Percentiles rank a stretch among this genome's conserved stretches.
Conservation (phyloP, 305 asterid species). For the Fraxinus ornus region DNA sequence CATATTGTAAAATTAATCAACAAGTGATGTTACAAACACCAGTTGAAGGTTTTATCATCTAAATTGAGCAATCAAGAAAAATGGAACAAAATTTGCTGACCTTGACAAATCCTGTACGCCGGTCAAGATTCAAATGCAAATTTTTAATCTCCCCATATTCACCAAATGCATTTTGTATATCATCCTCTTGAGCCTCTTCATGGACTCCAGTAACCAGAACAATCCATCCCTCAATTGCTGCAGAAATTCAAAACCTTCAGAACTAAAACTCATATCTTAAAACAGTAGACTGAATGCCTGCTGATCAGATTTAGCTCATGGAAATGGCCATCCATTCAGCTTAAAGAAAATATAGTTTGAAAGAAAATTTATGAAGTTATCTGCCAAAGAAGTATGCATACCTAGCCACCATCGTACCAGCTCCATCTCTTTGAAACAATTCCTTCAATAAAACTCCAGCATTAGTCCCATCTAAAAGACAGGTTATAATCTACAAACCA, state of each 20-base stretch:
- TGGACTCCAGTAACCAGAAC: constrained; percentile 86
- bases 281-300: neutral
- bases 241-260: constrained; percentile 27
- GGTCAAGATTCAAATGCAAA: constrained; percentile 90
- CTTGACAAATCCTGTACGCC: constrained; percentile 93
- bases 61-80: neutral
- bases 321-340: neutral
- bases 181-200: constrained; percentile 96
- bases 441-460: constrained; percentile 89
- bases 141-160: constrained; percentile 84
- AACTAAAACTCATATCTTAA: neutral
- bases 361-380: constrained; percentile 14
- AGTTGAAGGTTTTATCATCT: neutral
- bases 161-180: constrained; percentile 66
- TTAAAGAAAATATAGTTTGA: constrained; percentile 4
- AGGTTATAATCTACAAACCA: too few species aligned
- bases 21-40: neutral
- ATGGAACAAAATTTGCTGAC: constrained; percentile 26
- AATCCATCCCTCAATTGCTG: constrained; percentile 99
- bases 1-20: neutral
- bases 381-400: constrained; percentile 26
- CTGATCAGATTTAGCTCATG: neutral
- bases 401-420: constrained; percentile 94
- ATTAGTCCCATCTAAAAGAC: constrained; percentile 79
- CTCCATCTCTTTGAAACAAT: constrained; percentile 92